Evolutionary conservation across 306 rosid species (phyloP).

Genomic region (Amphicarpaea edgeworthii): DNA sequence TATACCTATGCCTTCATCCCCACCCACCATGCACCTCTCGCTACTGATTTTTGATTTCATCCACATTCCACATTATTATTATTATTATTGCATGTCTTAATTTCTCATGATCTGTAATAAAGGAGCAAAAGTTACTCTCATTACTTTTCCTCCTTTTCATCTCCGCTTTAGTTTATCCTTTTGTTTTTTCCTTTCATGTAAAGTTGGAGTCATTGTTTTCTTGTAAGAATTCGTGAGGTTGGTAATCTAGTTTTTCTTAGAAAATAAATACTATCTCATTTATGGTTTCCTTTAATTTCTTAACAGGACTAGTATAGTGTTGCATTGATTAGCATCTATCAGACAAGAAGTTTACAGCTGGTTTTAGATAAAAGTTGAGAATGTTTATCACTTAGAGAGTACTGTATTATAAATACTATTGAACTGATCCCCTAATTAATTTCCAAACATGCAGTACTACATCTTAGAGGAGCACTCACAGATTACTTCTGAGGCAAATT

Average conservation of each 20-base stretch:
- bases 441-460: too few relatives aligned
- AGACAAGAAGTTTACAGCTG: not conserved
- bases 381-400: too few relatives aligned
- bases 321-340: not conserved
- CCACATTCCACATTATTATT: too few relatives aligned
- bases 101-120: conserved; percentile 47
- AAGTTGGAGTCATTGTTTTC: conserved; percentile 46
- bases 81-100: conserved; percentile 7
- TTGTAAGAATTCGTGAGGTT: conserved; percentile 44
- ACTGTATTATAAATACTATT: too few relatives aligned
- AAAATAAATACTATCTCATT: not conserved
- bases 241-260: conserved; percentile 8
- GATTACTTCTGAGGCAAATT: not conserved
- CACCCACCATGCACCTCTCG: conserved; percentile 67
- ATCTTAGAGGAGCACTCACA: not conserved
- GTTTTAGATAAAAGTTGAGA: too few relatives aligned
- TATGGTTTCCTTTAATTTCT: not conserved
- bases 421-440: too few relatives aligned
- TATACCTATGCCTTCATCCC: conserved; percentile 65
- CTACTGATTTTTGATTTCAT: conserved; percentile 46
- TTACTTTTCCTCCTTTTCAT: conserved; percentile 45
- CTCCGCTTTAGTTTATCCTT: not conserved
- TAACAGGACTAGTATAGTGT: not conserved
- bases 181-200: conserved; percentile 30
- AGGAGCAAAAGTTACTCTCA: too few relatives aligned